phyloP scores from a whole-genome alignment of 495 filamentous ascomycete genomes.

The Talaromyces thailandensis region DNA sequence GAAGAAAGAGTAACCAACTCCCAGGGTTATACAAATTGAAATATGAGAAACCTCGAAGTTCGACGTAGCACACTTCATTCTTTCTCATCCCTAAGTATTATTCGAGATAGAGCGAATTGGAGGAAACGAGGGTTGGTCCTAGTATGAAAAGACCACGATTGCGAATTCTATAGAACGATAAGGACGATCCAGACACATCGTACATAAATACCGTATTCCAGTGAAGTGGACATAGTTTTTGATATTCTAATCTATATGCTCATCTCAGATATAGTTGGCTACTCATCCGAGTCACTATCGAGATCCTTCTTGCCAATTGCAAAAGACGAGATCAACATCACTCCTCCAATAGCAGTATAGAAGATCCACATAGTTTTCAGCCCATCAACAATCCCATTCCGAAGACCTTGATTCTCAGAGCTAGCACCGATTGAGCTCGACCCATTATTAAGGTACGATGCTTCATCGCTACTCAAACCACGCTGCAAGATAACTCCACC shows the following conservation, averaged over 20 bases:
- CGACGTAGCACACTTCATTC: too few species aligned
- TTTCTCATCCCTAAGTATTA: too few species aligned
- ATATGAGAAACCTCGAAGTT: too few species aligned
- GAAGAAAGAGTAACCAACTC: too few species aligned
- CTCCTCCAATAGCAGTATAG: constrained; percentile 44
- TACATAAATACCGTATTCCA: background rate
- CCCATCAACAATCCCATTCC: constrained; percentile 41
- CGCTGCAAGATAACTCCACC: constrained; percentile 32
- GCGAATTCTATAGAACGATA: background rate
- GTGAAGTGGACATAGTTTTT: background rate
- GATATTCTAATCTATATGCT: background rate
- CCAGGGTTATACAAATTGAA: too few species aligned
- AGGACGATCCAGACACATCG: background rate
- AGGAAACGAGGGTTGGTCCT: too few species aligned
- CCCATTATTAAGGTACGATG: constrained; percentile 20
- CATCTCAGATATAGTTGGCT: background rate
- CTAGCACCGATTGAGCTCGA: constrained; percentile 14
- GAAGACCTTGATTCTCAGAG: constrained; percentile 22
- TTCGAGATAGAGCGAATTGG: too few species aligned
- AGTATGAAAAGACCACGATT: background rate
- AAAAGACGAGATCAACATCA: constrained; percentile 29
- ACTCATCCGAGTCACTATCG: background rate
- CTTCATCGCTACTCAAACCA: constrained; percentile 22
- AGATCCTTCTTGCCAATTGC: constrained; percentile 24
- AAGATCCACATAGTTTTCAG: constrained; percentile 62